Conservation (phyloP, 768 basidiomycete species). For the Auricularia sp. region DNA sequence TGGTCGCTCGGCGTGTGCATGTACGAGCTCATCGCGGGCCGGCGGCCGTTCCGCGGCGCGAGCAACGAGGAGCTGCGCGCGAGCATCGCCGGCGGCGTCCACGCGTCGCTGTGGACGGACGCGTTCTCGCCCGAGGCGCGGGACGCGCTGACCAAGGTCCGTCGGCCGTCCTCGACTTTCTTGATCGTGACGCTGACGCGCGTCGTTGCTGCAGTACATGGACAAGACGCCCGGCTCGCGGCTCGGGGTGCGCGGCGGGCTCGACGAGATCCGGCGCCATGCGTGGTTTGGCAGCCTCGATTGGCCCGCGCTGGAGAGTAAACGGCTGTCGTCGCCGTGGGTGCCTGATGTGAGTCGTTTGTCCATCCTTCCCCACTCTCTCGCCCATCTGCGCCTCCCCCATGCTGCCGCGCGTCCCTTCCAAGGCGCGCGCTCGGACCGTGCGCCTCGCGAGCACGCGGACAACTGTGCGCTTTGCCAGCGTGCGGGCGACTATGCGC, state of each 20-base stretch:
- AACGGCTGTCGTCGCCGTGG: conserved; percentile 61
- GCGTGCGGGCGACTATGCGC: no score
- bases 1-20: conserved; percentile 92
- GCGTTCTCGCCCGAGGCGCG: conserved; percentile 58
- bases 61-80: conserved; percentile 82
- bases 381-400: no score
- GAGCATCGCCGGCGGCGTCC: conserved; percentile 70
- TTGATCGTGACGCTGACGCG: conserved; percentile 38
- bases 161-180: not conserved
- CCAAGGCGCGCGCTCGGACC: no score
- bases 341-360: conserved; percentile 62
- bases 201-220: conserved; percentile 69
- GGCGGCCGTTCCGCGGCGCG: conserved; percentile 80
- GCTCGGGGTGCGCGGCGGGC: conserved; percentile 53
- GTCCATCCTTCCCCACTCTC: no score
- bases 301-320: conserved; percentile 70
- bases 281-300: conserved; percentile 79
- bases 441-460: no score
- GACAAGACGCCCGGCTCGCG: conserved; percentile 54
- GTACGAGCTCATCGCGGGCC: conserved; percentile 67
- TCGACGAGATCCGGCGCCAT: conserved; percentile 70
- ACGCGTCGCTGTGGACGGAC: conserved; percentile 56
- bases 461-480: no score
- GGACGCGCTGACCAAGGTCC: conserved; percentile 11
- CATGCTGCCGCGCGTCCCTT: no score